Percentiles rank a stretch among this genome's conserved stretches.
These are phyloP conservation scores for Syzygium oleosum DNA, from an alignment of 345 rosid genomes.

Conservation along the genomic window DNA sequence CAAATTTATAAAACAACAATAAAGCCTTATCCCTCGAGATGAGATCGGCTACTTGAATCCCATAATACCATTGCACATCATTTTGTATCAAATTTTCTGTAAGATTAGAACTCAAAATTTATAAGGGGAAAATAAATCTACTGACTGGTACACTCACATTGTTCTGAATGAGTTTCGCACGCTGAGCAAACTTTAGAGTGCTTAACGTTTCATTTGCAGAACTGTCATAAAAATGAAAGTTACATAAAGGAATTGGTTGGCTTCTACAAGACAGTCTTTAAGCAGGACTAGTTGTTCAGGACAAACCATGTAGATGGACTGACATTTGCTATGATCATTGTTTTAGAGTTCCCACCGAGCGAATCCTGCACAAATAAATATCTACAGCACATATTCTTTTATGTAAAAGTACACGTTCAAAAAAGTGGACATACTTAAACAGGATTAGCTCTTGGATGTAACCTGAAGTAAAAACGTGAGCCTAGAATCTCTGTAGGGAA, in stretches of 20 bases:
- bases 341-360: conserved; percentile 92
- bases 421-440: background rate
- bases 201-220: conserved; percentile 84
- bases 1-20: background rate
- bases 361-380: conserved; percentile 64
- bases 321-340: conserved; percentile 89
- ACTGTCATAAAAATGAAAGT: conserved; percentile 31
- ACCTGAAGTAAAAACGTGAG: conserved; percentile 96
- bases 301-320: conserved; percentile 84
- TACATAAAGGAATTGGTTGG: background rate
- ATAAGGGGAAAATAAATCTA: background rate
- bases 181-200: conserved; percentile 94
- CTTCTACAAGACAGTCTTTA: background rate
- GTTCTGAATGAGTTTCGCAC: conserved; percentile 94
- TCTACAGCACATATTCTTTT: background rate
- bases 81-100: background rate
- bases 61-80: background rate
- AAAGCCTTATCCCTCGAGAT: background rate
- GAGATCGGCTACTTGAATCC: background rate
- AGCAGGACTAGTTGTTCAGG: background rate
- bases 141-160: conserved; percentile 35
- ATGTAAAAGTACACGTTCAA: background rate
- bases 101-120: background rate
- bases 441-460: conserved; percentile 12
- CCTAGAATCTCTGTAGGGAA: conserved; percentile 96